Evolutionary conservation across 1,139 yeast genomes (phyloP).

Genomic region (Magnusiomyces fungicola): DNA sequence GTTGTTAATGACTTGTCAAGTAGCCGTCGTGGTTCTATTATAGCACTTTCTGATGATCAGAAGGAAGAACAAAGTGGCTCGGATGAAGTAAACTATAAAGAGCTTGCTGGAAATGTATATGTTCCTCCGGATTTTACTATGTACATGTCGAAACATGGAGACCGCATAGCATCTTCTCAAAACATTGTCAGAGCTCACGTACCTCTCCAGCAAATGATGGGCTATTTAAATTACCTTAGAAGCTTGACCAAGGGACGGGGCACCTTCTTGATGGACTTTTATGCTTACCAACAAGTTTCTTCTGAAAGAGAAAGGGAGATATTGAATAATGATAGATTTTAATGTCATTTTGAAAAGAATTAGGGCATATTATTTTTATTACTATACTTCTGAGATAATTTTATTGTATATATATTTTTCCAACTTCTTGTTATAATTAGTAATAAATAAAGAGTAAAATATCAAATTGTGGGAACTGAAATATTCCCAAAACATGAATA

Average conservation of each 20-base stretch:
- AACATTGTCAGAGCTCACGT: slow-evolving; percentile 67
- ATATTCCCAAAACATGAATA: too few species aligned
- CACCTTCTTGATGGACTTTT: slow-evolving; percentile 67
- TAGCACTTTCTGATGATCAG: slow-evolving; percentile 32
- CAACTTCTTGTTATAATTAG: too few species aligned
- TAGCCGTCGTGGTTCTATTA: slow-evolving; percentile 62
- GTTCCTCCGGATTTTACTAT: slow-evolving; percentile 37
- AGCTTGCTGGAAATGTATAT: slow-evolving; percentile 30
- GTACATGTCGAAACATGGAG: slow-evolving; percentile 35
- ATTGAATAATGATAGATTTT: slow-evolving; percentile 5
- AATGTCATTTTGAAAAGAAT: background rate
- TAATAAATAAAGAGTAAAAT: too few species aligned
- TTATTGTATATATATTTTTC: too few species aligned
- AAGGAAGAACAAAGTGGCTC: slow-evolving; percentile 13
- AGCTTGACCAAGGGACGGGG: slow-evolving; percentile 90
- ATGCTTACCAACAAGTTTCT: slow-evolving; percentile 50
- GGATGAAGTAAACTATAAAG: slow-evolving; percentile 21
- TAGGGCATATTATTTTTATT: background rate
- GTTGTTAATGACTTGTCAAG: slow-evolving; percentile 77
- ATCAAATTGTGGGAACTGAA: too few species aligned
- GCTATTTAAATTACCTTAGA: slow-evolving; percentile 69
- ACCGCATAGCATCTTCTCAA: slow-evolving; percentile 22
- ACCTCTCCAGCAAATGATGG: slow-evolving; percentile 85
- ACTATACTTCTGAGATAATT: background rate
- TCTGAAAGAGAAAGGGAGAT: slow-evolving; percentile 15